phyloP scores from a whole-genome alignment of 352 stramenopile genomes.

The Thalassiosira oceanica region DNA sequence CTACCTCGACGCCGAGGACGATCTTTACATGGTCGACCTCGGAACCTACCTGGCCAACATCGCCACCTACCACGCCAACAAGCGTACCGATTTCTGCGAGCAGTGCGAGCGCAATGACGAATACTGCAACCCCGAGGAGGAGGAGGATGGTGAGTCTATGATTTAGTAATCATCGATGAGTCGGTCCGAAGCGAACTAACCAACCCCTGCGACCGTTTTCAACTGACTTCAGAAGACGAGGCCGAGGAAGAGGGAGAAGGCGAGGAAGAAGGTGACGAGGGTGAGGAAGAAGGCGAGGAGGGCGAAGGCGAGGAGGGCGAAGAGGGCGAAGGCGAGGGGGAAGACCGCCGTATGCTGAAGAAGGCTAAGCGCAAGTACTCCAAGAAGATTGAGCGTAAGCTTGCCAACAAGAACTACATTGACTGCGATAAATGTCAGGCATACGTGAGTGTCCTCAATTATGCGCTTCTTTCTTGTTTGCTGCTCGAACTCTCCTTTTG shows the following conservation, averaged over 20 bases:
- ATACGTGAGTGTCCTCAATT: too few species aligned
- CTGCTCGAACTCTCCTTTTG: too few species aligned
- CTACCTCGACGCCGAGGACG: constrained; percentile 16
- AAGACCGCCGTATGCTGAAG: constrained; percentile 5
- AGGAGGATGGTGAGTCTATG: background rate
- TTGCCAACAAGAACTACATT: constrained; percentile 22
- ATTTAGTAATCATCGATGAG: background rate
- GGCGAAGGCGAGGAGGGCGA: constrained; percentile 2
- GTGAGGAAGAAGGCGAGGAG: constrained; percentile 8
- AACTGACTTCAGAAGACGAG: constrained; percentile 3
- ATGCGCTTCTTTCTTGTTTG: too few species aligned
- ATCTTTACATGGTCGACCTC: constrained; percentile 43
- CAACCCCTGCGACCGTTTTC: background rate
- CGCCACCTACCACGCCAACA: constrained; percentile 33
- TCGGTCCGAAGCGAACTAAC: background rate
- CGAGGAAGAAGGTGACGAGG: constrained; percentile 1
- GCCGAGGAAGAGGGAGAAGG: constrained; percentile 13
- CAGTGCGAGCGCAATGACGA: constrained; percentile 1
- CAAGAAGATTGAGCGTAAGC: constrained; percentile 20
- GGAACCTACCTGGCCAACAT: constrained; percentile 35
- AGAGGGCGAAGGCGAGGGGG: constrained; percentile 2
- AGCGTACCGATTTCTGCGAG: constrained; percentile 7
- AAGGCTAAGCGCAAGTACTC: background rate
- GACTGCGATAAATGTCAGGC: constrained; percentile 26
- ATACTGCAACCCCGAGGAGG: constrained; percentile 1